Conservation (phyloP, 164 flowering plant species). For the Chimonanthus praecox region DNA sequence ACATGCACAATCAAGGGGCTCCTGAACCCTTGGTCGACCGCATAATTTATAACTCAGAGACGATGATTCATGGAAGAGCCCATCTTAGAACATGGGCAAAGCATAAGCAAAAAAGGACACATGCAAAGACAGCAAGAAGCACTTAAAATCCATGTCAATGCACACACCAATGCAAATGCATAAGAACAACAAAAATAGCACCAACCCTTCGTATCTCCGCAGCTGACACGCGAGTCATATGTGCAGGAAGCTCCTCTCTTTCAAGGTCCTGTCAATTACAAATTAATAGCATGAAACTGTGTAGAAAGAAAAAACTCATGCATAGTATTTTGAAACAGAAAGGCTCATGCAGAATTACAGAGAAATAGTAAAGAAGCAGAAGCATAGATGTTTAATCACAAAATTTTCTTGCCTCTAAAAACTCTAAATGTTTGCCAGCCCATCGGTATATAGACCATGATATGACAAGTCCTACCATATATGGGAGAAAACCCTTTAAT, state of each 20-base stretch:
- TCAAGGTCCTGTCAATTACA: slow-evolving; percentile 29
- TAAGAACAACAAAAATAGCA: no score
- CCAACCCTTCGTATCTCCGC: slow-evolving; percentile 39
- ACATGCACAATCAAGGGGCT: neutral
- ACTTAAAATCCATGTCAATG: neutral
- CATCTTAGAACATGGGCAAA: neutral
- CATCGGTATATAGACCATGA: neutral
- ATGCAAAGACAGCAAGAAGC: no score
- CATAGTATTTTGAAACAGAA: neutral
- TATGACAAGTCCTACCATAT: neutral
- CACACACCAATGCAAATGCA: neutral
- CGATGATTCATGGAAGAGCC: neutral
- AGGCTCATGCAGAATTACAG: neutral
- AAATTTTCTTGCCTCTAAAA: neutral
- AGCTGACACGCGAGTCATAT: slow-evolving; percentile 45
- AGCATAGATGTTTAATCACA: neutral
- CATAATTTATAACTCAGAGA: no score
- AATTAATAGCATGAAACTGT: neutral
- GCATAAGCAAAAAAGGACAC: neutral
- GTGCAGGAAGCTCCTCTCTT: slow-evolving; percentile 47
- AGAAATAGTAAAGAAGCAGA: neutral
- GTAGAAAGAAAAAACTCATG: neutral
- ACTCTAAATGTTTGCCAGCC: neutral
- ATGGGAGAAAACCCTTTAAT: neutral
- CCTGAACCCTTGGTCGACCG: no score